Evolutionary conservation across 805 yeast genomes (phyloP), one percentile per base, ranked within the genome.

Genomic region (Nakazawaea peltata): DNA sequence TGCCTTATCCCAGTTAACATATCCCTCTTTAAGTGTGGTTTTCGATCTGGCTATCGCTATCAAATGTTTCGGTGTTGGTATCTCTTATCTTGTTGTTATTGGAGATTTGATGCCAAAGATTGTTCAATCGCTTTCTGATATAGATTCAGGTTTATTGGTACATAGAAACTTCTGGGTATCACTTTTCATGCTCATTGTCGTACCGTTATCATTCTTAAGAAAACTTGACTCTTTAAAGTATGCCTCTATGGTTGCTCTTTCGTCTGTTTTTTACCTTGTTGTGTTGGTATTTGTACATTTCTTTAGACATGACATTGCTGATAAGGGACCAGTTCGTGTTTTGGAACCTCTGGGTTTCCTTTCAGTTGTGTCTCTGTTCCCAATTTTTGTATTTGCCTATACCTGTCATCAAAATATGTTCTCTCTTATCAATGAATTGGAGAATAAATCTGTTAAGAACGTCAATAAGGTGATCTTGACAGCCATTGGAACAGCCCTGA

Each of bases 401-500:
- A 90, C 97, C 0, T 92, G 97, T 49, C 97, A 90, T 51, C 97
- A 90, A 56, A 90, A 90, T 59, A 85, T 85, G 86, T 86, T 85
- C 49, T 76, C 95, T 1, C 73, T 88, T 37, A 72, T 87, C 36
- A 90, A 88, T 49, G 97, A 90, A 59, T 69, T 88, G 19, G 57
- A 55, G 21, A 75, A 75, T 44, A 69, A 68, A 41, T 60, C 81
- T 0, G 58, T 71, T n/a, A 40, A 50, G 5, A 62, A 59, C 23
- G 61, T 77, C 41, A 58, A 64, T 38, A 56, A 48, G 14, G 65
- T 84, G 26, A 70, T 79, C 16, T 41, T 55, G 14, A 43, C 58
- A 7, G 76, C 88, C 1, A 71, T 86, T 41, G 63, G 69, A 1
- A 53, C 72, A 4, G 83, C 95, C 1, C 63, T 77, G 40, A 36